Percentiles rank a stretch among this genome's conserved stretches.
phyloP scores from a whole-genome alignment of 768 basidiomycete species.

The Erythrobasidium yunnanense region DNA sequence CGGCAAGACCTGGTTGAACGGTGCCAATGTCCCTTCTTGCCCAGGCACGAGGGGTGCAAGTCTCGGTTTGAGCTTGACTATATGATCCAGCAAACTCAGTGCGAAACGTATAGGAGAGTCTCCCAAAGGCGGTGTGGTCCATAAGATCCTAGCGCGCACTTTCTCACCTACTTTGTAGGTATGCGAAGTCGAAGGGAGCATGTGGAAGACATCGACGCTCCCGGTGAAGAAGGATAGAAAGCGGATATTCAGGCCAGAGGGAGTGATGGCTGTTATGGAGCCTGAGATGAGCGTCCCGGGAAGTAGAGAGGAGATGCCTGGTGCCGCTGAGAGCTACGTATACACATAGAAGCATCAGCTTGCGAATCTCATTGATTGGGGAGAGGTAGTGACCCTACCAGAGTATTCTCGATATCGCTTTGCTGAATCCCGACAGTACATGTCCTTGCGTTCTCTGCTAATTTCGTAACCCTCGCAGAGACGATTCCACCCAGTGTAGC shows the following conservation, averaged over 20 bases:
- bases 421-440: slow-evolving; percentile 58
- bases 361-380: slow-evolving; percentile 5
- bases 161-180: slow-evolving; percentile 47
- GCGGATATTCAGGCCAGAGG: slow-evolving; percentile 72
- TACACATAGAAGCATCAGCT: not conserved
- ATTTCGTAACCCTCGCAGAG: slow-evolving; percentile 55
- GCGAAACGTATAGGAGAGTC: slow-evolving; percentile 65
- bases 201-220: slow-evolving; percentile 71
- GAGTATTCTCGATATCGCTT: slow-evolving; percentile 46
- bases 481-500: slow-evolving; percentile 60
- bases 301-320: slow-evolving; percentile 66
- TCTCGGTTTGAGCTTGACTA: slow-evolving; percentile 48
- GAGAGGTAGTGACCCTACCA: no score
- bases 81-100: slow-evolving; percentile 63
- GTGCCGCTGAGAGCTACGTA: slow-evolving; percentile 60
- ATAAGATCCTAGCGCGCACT: slow-evolving; percentile 71
- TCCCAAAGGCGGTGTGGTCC: slow-evolving; percentile 19
- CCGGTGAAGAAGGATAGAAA: slow-evolving; percentile 85
- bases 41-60: slow-evolving; percentile 33
- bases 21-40: slow-evolving; percentile 30
- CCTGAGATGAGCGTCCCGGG: slow-evolving; percentile 75
- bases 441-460: slow-evolving; percentile 66
- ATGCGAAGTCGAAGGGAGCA: slow-evolving; percentile 43
- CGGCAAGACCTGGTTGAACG: slow-evolving; percentile 54
- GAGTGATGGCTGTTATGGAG: slow-evolving; percentile 63